Conservation (phyloP, 2,329 filamentous ascomycete genomes). For the Arthrobotrys pseudoclavata region DNA sequence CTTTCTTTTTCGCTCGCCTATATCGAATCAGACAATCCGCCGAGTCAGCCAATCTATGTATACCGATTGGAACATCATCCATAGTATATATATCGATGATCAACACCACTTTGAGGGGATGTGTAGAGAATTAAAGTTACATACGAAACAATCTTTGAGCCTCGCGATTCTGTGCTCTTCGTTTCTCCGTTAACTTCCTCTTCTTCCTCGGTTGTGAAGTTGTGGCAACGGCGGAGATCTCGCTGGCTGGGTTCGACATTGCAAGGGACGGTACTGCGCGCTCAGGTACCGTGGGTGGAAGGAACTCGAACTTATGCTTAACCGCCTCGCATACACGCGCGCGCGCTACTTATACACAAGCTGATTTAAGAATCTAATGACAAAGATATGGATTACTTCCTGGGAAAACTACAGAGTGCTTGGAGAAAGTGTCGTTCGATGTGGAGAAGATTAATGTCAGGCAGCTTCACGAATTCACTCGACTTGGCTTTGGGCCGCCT, state of each 20-base stretch:
- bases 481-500: background rate
- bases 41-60: background rate
- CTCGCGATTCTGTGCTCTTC: slow-evolving; percentile 55
- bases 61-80: background rate
- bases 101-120: background rate
- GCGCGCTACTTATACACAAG: background rate
- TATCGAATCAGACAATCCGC: background rate
- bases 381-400: slow-evolving; percentile 9
- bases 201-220: slow-evolving; percentile 27
- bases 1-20: slow-evolving; percentile 51
- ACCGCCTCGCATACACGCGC: background rate
- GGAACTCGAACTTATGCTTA: too few species aligned
- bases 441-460: slow-evolving; percentile 11
- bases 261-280: too few species aligned
- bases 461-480: background rate
- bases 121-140: background rate
- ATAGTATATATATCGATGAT: background rate
- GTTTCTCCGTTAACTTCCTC: slow-evolving; percentile 50
- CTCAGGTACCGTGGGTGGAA: background rate
- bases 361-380: background rate
- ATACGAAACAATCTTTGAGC: slow-evolving; percentile 55
- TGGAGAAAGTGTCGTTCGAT: background rate
- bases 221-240: slow-evolving; percentile 1
- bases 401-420: background rate
- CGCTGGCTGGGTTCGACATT: slow-evolving; percentile 1